These are phyloP conservation scores for Coemansia sp. DNA, from an alignment of 192 early-diverging fungal genomes.

Conservation along the genomic window DNA sequence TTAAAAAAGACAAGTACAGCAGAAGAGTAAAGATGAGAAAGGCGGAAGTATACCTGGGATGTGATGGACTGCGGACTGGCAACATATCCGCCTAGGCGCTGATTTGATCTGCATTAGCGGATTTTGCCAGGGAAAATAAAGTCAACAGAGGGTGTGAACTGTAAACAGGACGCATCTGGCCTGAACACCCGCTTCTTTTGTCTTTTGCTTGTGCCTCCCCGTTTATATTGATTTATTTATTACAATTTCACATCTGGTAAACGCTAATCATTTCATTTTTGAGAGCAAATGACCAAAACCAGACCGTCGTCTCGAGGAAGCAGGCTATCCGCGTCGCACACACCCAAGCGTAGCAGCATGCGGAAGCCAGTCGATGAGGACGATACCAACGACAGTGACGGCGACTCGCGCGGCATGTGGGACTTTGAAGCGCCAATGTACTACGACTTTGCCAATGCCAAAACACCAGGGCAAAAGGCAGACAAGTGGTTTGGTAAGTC, in stretches of 20 bases:
- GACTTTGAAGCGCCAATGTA: constrained; percentile 51
- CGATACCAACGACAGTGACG: neutral
- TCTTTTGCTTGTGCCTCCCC: neutral
- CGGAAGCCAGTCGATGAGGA: neutral
- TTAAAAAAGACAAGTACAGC: neutral
- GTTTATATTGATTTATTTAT: neutral
- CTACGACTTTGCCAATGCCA: constrained; percentile 46
- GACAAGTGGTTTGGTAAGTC: constrained; percentile 55
- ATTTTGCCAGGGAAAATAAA: neutral
- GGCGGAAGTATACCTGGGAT: neutral
- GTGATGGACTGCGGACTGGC: neutral
- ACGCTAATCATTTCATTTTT: neutral
- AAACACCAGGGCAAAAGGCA: constrained; percentile 36
- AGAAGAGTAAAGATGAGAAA: neutral
- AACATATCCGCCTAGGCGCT: neutral
- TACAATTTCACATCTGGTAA: neutral
- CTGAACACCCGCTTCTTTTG: neutral
- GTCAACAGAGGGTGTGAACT: constrained; percentile 4
- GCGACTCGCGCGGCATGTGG: constrained; percentile 24
- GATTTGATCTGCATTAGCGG: neutral
- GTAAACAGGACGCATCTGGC: constrained; percentile 14
- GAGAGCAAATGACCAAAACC: constrained; percentile 31
- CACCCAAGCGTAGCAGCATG: constrained; percentile 17
- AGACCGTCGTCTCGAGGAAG: constrained; percentile 25
- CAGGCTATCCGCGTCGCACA: constrained; percentile 5